Percentiles rank a stretch among this genome's conserved stretches.
These are phyloP conservation scores for Nymphaea colorata DNA, from an alignment of 164 flowering plant species.

Conservation along the genomic window DNA sequence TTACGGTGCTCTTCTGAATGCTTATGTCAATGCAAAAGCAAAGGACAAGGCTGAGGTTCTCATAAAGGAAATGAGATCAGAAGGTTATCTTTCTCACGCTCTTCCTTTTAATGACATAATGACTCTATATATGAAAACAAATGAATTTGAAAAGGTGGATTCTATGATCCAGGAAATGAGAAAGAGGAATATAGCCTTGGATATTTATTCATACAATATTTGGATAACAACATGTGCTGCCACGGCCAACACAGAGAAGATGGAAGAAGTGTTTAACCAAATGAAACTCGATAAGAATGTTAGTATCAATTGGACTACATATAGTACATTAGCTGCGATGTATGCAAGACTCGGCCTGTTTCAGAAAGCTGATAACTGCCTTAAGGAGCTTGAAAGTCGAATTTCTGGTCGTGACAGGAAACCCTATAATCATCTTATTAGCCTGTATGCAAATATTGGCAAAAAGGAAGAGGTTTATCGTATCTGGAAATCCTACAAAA, in stretches of 20 bases:
- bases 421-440: constrained; percentile 73
- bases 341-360: constrained; percentile 44
- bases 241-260: constrained; percentile 43
- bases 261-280: constrained; percentile 61
- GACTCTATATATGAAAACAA: constrained; percentile 78
- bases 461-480: constrained; percentile 62
- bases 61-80: constrained; percentile 32
- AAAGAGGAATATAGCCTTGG: constrained; percentile 39
- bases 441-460: constrained; percentile 56
- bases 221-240: constrained; percentile 71
- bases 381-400: constrained; percentile 55
- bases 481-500: constrained; percentile 61
- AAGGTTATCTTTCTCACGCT: constrained; percentile 36
- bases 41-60: constrained; percentile 38
- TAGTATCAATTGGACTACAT: constrained; percentile 79
- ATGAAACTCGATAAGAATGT: constrained; percentile 45
- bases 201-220: constrained; percentile 77
- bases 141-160: constrained; percentile 56
- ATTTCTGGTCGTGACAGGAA: constrained; percentile 54
- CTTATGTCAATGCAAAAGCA: constrained; percentile 46
- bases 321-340: constrained; percentile 74
- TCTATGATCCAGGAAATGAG: constrained; percentile 52
- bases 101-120: constrained; percentile 88
- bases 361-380: constrained; percentile 54
- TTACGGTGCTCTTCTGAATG: constrained; percentile 72